A percentile compares a stretch with the other conserved stretches of the same genome.
phyloP scores from a whole-genome alignment of 257 asterid genomes.

The Ballota nigra region DNA sequence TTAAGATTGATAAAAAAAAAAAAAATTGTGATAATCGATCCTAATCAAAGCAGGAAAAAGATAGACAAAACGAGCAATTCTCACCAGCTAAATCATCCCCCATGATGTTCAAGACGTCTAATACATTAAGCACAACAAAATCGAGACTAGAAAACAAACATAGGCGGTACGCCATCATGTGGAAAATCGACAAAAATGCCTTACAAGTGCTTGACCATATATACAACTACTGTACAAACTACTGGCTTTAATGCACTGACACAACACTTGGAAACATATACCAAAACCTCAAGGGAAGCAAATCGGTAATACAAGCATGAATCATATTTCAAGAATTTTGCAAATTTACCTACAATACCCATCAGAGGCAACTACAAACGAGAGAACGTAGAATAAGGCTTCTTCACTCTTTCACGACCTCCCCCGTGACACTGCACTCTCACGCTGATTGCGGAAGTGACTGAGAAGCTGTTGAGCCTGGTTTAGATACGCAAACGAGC shows the following conservation, averaged over 20 bases:
- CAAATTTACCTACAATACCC: constrained; percentile 25
- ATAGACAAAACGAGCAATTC: neutral
- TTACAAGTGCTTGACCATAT: constrained; percentile 26
- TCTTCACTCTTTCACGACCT: constrained; percentile 41
- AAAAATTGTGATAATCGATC: neutral
- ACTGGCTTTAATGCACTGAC: constrained; percentile 20
- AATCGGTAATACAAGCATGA: constrained; percentile 13
- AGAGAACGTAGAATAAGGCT: neutral
- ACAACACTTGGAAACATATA: constrained; percentile 18
- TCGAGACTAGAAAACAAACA: neutral
- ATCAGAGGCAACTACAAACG: constrained; percentile 23
- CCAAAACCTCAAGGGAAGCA: constrained; percentile 28
- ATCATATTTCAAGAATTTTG: constrained; percentile 21
- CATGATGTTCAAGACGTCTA: neutral
- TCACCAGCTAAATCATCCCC: neutral
- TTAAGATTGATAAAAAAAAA: no score
- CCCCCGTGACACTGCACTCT: constrained; percentile 53
- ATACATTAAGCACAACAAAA: neutral
- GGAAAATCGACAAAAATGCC: constrained; percentile 18
- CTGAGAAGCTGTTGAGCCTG: constrained; percentile 98
- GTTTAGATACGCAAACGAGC: constrained; percentile 19
- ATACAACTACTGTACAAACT: constrained; percentile 38
- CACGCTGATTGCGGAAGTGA: constrained; percentile 92
- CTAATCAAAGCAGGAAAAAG: neutral
- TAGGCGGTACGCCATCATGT: neutral